Evolutionary conservation across 768 basidiomycete species (phyloP).

Genomic region (Cyclocybe aegerita): DNA sequence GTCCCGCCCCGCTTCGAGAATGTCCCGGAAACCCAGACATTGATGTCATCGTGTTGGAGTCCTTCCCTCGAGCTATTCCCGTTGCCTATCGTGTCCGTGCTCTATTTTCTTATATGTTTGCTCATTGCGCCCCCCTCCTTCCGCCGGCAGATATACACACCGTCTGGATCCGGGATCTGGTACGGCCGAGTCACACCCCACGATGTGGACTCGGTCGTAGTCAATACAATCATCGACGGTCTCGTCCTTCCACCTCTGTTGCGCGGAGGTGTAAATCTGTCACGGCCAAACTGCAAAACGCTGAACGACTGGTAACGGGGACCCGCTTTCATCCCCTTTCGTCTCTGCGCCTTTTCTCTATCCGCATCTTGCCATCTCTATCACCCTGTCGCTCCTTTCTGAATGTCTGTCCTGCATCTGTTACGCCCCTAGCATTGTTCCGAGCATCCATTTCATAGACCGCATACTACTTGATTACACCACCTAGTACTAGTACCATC

Average conservation of each 20-base stretch:
- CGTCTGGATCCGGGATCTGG: conserved; percentile 84
- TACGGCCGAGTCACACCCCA: conserved; percentile 93
- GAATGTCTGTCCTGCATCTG: neutral
- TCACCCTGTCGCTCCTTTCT: neutral
- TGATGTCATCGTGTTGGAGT: conserved; percentile 1
- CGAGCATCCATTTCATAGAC: conserved; percentile 4
- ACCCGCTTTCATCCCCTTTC: neutral
- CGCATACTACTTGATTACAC: neutral
- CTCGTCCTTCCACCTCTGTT: conserved; percentile 82
- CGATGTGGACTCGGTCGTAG: conserved; percentile 82
- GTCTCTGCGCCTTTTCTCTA: neutral
- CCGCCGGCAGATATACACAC: conserved; percentile 72
- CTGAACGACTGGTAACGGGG: conserved; percentile 68
- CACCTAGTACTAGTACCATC: neutral
- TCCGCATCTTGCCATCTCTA: neutral
- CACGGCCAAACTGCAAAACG: conserved; percentile 61
- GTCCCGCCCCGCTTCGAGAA: conserved; percentile 1
- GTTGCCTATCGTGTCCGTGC: neutral
- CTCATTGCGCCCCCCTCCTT: conserved; percentile 1
- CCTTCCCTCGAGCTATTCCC: neutral
- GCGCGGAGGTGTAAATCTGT: conserved; percentile 82
- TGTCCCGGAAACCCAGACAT: neutral
- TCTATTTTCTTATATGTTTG: neutral
- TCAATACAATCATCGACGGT: conserved; percentile 84
- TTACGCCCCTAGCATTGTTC: too few species aligned